Percentiles rank a stretch among this genome's conserved stretches.
Evolutionary conservation across 345 rosid genomes (phyloP).

Genomic region (Citropsis articulata): DNA sequence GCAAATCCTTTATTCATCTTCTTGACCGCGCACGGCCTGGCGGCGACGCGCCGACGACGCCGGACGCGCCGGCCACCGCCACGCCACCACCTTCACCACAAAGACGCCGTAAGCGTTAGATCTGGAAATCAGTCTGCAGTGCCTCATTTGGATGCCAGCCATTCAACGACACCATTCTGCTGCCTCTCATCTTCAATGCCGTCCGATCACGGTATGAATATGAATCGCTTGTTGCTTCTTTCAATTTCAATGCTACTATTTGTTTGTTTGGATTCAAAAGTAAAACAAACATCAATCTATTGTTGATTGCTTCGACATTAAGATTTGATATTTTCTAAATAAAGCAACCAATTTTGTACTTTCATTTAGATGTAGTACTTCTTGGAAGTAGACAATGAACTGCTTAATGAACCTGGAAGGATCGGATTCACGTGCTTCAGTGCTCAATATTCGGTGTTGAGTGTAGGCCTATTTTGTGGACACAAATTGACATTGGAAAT

Average conservation of each 20-base stretch:
- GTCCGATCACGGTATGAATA: constrained; percentile 27
- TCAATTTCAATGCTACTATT: background rate
- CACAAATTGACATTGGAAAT: background rate
- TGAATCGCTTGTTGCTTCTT: background rate
- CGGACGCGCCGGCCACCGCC: too few relatives aligned
- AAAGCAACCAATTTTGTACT: background rate
- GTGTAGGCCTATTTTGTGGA: background rate
- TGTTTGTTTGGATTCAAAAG: too few relatives aligned
- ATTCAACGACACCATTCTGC: background rate
- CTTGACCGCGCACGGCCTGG: too few relatives aligned
- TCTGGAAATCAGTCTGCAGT: too few relatives aligned
- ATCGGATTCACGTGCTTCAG: constrained; percentile 65
- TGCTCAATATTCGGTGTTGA: constrained; percentile 60
- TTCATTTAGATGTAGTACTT: constrained; percentile 33
- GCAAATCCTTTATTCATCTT: too few relatives aligned
- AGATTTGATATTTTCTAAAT: background rate
- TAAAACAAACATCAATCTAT: background rate
- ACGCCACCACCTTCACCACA: too few relatives aligned
- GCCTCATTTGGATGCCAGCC: background rate
- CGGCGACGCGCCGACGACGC: too few relatives aligned
- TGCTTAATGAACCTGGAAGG: constrained; percentile 65
- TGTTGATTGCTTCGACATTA: background rate
- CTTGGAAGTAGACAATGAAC: constrained; percentile 47
- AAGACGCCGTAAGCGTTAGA: too few relatives aligned
- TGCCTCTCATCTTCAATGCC: constrained; percentile 15